Evolutionary conservation across 257 asterid species (phyloP).

Genomic region (Echites panduratus): DNA sequence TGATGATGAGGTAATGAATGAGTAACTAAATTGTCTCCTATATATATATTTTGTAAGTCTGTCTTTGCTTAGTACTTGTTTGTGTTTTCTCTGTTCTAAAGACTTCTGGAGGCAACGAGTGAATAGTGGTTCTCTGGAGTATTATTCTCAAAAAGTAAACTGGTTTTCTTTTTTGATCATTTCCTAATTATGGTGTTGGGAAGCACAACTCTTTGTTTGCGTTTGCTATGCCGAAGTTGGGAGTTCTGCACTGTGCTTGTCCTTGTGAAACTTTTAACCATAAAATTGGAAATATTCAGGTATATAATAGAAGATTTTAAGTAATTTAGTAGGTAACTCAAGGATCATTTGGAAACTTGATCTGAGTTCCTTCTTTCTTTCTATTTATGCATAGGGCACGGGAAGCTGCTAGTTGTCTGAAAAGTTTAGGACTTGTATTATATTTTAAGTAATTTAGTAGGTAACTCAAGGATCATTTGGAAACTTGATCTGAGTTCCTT

Average conservation of each 20-base stretch:
- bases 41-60: conserved; percentile 10
- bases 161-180: conserved; percentile 4
- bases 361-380: neutral
- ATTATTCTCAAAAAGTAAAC: neutral
- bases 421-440: neutral
- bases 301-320: neutral
- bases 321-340: neutral
- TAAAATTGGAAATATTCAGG: neutral
- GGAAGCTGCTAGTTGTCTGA: neutral
- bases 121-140: neutral
- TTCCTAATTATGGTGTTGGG: neutral
- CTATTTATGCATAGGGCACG: neutral
- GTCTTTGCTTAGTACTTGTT: conserved; percentile 4
- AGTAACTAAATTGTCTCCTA: conserved; percentile 9
- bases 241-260: neutral
- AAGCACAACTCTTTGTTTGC: neutral
- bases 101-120: neutral
- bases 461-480: neutral
- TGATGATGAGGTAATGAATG: conserved; percentile 69
- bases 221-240: neutral
- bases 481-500: neutral
- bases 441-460: too few species aligned
- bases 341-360: neutral
- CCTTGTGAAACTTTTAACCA: neutral
- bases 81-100: neutral